These are phyloP conservation scores for Ustilago trichophora DNA, from an alignment of 1,284 basidiomycete species.

Conservation along the genomic window DNA sequence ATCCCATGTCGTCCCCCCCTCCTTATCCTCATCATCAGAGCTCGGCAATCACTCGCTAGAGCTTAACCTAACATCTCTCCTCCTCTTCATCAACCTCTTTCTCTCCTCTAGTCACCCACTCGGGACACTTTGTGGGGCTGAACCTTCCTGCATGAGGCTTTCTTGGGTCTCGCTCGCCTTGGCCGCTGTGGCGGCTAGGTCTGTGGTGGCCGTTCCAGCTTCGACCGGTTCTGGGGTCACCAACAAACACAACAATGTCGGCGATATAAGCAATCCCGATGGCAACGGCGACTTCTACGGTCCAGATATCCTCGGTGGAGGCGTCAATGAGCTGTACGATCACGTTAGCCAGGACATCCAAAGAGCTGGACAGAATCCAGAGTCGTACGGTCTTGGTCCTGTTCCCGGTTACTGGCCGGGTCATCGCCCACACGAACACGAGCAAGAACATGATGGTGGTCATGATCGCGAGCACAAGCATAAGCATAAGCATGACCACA, in stretches of 20 bases:
- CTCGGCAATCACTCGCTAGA: too few relatives aligned
- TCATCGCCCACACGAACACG: neutral
- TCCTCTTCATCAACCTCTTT: neutral
- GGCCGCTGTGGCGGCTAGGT: constrained; percentile 2
- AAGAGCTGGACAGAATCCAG: neutral
- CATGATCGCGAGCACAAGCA: too few relatives aligned
- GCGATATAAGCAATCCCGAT: neutral
- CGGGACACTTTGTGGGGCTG: too few relatives aligned
- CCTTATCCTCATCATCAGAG: neutral
- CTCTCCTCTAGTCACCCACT: too few relatives aligned
- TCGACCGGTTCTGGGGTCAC: neutral
- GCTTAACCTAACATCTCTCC: too few relatives aligned
- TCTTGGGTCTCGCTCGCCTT: constrained; percentile 13
- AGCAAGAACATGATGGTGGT: neutral
- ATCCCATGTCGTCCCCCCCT: neutral
- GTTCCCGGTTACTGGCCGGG: constrained; percentile 13
- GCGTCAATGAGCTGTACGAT: neutral
- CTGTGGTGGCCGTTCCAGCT: constrained; percentile 11
- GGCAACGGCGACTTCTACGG: constrained; percentile 1
- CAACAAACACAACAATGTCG: neutral
- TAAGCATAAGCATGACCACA: neutral
- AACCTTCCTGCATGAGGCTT: constrained; percentile 18
- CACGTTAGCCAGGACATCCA: neutral
- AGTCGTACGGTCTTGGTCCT: constrained; percentile 12
- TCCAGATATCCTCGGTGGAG: constrained; percentile 3